A percentile compares a stretch with the other conserved stretches of the same genome.
phyloP scores from a whole-genome alignment of 2,329 filamentous ascomycete genomes.

The Aspergillus glaucus region DNA sequence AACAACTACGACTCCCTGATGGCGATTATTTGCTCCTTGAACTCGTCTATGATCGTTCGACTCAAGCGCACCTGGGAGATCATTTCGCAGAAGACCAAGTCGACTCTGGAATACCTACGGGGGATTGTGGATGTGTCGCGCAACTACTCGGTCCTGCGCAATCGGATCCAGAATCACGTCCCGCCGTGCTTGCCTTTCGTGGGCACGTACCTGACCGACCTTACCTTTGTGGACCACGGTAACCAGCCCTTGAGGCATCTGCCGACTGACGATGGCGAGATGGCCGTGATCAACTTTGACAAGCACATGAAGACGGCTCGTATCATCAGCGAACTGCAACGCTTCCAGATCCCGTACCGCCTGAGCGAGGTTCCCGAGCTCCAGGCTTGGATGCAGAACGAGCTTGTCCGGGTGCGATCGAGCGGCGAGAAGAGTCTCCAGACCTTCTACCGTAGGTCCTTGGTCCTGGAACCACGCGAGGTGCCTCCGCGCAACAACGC shows the following conservation, averaged over 20 bases:
- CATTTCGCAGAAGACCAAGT: constrained; percentile 76
- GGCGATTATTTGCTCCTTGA: constrained; percentile 92
- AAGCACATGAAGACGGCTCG: constrained; percentile 92
- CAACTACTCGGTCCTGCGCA: constrained; percentile 83
- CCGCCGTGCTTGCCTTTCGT: constrained; percentile 93
- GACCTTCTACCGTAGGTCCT: constrained; percentile 72
- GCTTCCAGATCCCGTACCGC: constrained; percentile 90
- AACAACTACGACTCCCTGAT: constrained; percentile 96
- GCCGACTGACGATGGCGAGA: constrained; percentile 55
- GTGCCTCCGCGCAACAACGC: constrained; percentile 14
- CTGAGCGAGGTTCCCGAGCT: constrained; percentile 77
- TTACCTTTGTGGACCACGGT: constrained; percentile 92
- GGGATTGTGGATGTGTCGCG: constrained; percentile 81
- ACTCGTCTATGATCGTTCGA: constrained; percentile 83
- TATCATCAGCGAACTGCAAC: constrained; percentile 91
- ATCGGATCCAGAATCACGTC: constrained; percentile 75
- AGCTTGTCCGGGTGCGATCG: constrained; percentile 68
- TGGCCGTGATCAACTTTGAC: constrained; percentile 93
- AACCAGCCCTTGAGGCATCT: constrained; percentile 81
- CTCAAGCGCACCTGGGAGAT: constrained; percentile 88
- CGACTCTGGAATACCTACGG: constrained; percentile 70
- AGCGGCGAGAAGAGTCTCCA: constrained; percentile 58
- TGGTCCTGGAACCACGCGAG: constrained; percentile 67
- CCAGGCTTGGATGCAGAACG: constrained; percentile 83
- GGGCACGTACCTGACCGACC: constrained; percentile 90